Evolutionary conservation across 306 rosid species (phyloP).

Genomic region (Acacia confusa): DNA sequence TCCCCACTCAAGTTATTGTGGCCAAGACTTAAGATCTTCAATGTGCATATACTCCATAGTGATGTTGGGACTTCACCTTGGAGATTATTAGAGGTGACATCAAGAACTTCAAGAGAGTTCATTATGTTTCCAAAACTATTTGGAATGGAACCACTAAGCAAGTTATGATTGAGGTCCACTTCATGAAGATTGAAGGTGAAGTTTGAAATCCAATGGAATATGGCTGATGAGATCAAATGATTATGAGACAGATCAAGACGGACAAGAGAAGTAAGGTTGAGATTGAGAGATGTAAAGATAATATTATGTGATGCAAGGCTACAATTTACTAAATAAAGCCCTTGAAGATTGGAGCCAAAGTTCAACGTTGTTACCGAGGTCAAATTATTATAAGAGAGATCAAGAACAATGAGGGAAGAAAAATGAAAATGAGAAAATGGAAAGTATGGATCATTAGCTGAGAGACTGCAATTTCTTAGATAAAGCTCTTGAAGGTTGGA

Average conservation of each 20-base stretch:
- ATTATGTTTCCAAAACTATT: neutral
- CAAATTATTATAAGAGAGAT: neutral
- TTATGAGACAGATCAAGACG: neutral
- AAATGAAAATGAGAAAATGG: neutral
- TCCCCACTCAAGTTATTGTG: neutral
- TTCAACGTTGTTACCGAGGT: neutral
- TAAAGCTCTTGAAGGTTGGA: constrained; percentile 16
- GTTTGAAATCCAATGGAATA: neutral
- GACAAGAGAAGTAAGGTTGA: neutral
- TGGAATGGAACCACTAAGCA: constrained; percentile 20
- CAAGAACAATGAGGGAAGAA: neutral
- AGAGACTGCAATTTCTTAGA: neutral
- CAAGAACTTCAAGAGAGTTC: neutral
- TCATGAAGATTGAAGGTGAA: too few species aligned
- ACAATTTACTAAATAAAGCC: neutral
- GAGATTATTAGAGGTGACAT: rapidly evolving
- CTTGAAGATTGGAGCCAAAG: neutral
- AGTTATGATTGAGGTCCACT: neutral
- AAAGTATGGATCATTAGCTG: neutral
- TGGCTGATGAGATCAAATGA: neutral
- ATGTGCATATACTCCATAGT: constrained; percentile 10
- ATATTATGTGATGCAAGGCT: neutral
- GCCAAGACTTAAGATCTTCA: neutral
- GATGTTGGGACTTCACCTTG: constrained; percentile 5
- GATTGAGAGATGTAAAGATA: neutral